Percentiles rank a stretch among this genome's conserved stretches.
These are phyloP conservation scores for Euphorbia tirucalli DNA, from an alignment of 345 rosid species.

Conservation along the genomic window DNA sequence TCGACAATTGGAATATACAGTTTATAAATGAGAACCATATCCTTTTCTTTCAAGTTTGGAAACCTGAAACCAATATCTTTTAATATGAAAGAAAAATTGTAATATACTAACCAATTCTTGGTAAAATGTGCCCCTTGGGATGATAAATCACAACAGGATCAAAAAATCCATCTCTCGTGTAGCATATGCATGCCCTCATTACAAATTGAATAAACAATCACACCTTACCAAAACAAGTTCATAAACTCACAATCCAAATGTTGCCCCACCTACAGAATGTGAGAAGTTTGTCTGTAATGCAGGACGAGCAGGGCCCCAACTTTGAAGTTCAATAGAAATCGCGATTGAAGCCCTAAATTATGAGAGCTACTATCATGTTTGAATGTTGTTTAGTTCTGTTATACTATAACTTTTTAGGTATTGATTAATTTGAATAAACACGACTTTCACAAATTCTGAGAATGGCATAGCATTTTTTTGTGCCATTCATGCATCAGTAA, in stretches of 20 bases:
- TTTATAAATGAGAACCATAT: neutral
- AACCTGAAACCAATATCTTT: neutral
- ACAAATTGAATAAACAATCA: no score
- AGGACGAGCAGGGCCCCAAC: neutral
- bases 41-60: neutral
- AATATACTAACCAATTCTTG: conserved; percentile 43
- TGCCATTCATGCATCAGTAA: neutral
- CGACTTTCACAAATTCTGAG: neutral
- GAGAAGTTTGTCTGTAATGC: no score
- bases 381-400: no score
- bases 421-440: neutral
- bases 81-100: neutral
- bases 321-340: neutral
- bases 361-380: neutral
- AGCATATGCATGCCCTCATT: neutral
- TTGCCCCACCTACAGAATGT: no score
- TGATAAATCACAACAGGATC: conserved; percentile 60
- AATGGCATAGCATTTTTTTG: neutral
- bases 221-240: no score
- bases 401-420: no score
- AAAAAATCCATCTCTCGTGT: conserved; percentile 52
- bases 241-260: no score
- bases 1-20: no score
- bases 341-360: neutral
- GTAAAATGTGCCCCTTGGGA: conserved; percentile 43